Evolutionary conservation across 176 grass and related monocot genomes (phyloP).

Genomic region (Dactylis glomerata): DNA sequence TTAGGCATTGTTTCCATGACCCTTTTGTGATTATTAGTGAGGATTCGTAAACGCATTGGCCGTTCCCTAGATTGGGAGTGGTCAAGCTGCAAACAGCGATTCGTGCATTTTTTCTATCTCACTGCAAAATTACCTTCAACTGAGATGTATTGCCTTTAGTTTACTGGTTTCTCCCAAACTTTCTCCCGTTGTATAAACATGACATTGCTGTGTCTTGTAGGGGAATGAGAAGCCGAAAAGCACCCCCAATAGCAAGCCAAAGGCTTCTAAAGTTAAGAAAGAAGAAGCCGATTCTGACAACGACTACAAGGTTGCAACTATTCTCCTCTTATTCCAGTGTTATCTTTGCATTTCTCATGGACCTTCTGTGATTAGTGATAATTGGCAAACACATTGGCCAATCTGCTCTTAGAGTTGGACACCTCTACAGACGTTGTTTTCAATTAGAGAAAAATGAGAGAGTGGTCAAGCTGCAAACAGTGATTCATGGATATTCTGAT

Average conservation of each 20-base stretch:
- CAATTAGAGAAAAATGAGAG: no score
- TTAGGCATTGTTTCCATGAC: not conserved
- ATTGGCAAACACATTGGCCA: no score
- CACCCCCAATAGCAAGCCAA: slow-evolving; percentile 18
- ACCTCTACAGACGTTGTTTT: no score
- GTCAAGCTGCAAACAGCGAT: not conserved
- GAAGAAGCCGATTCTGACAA: slow-evolving; percentile 22
- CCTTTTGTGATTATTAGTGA: not conserved
- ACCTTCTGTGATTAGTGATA: no score
- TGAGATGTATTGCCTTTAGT: not conserved
- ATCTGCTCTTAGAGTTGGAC: no score
- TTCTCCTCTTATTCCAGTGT: not conserved
- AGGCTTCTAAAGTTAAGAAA: slow-evolving; percentile 51
- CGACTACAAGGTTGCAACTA: not conserved
- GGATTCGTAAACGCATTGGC: not conserved
- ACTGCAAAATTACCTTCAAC: not conserved
- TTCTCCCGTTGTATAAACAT: not conserved
- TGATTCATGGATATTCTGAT: no score
- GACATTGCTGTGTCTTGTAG: slow-evolving; percentile 5
- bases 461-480: no score
- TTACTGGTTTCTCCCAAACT: not conserved
- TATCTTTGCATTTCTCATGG: no score
- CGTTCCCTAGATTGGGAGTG: not conserved
- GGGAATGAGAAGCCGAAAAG: slow-evolving; percentile 36
- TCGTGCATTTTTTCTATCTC: not conserved